phyloP scores from a whole-genome alignment of 2,329 filamentous ascomycete genomes.

The Fusarium fracticaudum region DNA sequence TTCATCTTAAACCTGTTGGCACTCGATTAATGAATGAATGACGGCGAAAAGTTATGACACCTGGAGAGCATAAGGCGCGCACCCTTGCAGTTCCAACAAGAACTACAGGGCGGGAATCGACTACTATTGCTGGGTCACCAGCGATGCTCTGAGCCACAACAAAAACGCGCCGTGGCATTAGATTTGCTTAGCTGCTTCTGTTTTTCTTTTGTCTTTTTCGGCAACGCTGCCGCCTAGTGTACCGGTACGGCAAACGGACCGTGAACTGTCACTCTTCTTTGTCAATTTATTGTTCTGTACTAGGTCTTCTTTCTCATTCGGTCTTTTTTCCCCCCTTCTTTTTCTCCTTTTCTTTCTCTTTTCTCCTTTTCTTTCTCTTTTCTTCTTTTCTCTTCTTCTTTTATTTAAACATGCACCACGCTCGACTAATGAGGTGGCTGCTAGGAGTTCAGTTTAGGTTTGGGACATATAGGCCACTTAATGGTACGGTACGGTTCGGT shows the following conservation, averaged over 20 bases:
- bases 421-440: constrained; percentile 2
- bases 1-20: constrained; percentile 27
- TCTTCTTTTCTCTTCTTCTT: background rate
- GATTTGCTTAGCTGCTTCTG: constrained; percentile 20
- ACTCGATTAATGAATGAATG: constrained; percentile 41
- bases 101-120: constrained; percentile 6
- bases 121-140: constrained; percentile 12
- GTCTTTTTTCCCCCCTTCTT: background rate
- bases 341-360: background rate
- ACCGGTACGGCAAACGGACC: constrained; percentile 27
- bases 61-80: constrained; percentile 18
- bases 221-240: constrained; percentile 18
- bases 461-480: constrained; percentile 36
- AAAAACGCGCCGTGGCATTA: constrained; percentile 33
- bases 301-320: constrained; percentile 13
- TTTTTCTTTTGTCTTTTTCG: constrained; percentile 18
- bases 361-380: background rate
- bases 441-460: constrained; percentile 31
- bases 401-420: constrained; percentile 11
- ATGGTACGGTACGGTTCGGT: constrained; percentile 18
- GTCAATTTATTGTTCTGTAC: constrained; percentile 12
- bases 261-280: constrained; percentile 12
- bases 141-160: constrained; percentile 11
- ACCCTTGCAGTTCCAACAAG: constrained; percentile 22
- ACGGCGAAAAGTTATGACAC: constrained; percentile 41